Evolutionary conservation across 257 asterid genomes (phyloP), one percentile per base, ranked within the genome.

Genomic region (Rehmannia glutinosa): DNA sequence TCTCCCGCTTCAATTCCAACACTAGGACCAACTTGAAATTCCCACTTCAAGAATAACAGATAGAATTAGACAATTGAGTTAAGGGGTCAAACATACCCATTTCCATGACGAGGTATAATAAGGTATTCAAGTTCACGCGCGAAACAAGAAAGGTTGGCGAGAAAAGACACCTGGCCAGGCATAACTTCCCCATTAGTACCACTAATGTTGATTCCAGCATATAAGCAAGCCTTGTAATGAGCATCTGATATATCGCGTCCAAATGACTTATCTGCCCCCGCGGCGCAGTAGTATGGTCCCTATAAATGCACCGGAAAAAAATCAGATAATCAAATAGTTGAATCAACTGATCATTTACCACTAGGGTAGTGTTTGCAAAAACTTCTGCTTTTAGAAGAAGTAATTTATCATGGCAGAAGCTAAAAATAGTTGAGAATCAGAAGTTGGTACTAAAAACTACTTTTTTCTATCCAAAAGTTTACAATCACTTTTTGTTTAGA

Each of bases 111-210:
- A n/a, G n/a, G n/a, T n/a, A n/a, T n/a, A 58, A 52, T 6, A 41
- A 0, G 3, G 49, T 6, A 49, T 35, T 70, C 52, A 62, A 24
- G 58, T 62, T 20, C 11, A 21, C n/a, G n/a, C n/a, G n/a, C n/a
- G n/a, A n/a, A n/a, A 12, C 13, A 1, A 49, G 2, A 11, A 21
- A n/a, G 9, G 16, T 21, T 15, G 7, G n/a, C n/a, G n/a, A n/a
- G n/a, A n/a, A 78, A 58, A 61, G 38, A 68, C 78, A 93, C 99
- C 96, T 93, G 99, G 49, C 97, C 97, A 38, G 97, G 96, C 99
- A 93, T 93, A 63, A 93, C 99, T 72, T 93, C 99, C 45, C 99
- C 99, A 51, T 93, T 90, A 39, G 97, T 90, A 58, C 99, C 97
- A 74, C 99, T 90, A 47, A 93, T 90, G 27, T 93, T 93, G 66